Conservation (phyloP, 768 basidiomycete genomes). For the Amanita pallidorosea region DNA sequence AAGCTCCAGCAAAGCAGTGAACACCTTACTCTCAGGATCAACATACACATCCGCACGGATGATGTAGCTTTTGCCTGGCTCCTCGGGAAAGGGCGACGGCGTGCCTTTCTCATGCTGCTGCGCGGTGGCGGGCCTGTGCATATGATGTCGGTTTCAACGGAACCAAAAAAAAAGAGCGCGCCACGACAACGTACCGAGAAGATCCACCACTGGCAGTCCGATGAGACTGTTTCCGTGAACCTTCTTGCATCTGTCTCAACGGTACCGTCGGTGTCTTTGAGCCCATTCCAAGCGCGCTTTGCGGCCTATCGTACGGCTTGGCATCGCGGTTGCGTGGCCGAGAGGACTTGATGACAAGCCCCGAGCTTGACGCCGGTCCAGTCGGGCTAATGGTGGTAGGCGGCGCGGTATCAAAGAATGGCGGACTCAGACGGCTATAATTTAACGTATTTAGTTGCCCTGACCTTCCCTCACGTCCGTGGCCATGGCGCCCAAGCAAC, state of each 20-base stretch:
- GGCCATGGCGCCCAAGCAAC: slow-evolving; percentile 11
- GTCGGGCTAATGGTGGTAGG: slow-evolving; percentile 10
- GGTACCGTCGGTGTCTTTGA: slow-evolving; percentile 4
- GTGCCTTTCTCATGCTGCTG: slow-evolving; percentile 9
- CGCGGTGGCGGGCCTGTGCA: slow-evolving; percentile 5
- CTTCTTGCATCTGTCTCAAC: slow-evolving; percentile 10
- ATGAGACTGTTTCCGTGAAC: slow-evolving; percentile 15
- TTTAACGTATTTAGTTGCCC: slow-evolving; percentile 9
- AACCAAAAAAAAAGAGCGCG: background rate
- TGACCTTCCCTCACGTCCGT: slow-evolving; percentile 15
- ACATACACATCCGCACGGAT: slow-evolving; percentile 57
- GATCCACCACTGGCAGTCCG: slow-evolving; percentile 15
- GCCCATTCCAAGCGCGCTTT: slow-evolving; percentile 10
- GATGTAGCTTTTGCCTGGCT: slow-evolving; percentile 20
- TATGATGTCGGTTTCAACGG: background rate
- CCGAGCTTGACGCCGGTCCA: background rate
- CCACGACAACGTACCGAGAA: background rate
- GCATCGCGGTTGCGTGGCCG: background rate
- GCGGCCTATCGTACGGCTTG: slow-evolving; percentile 19
- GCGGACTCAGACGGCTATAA: slow-evolving; percentile 3
- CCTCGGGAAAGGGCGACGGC: slow-evolving; percentile 10
- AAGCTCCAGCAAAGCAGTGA: slow-evolving; percentile 57
- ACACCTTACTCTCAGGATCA: slow-evolving; percentile 34
- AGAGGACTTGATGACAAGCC: background rate
- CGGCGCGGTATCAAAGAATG: slow-evolving; percentile 5